Base-by-base conservation (phyloP, 2,329 filamentous ascomycete genomes). In the Fusarium avenaceum region DNA sequence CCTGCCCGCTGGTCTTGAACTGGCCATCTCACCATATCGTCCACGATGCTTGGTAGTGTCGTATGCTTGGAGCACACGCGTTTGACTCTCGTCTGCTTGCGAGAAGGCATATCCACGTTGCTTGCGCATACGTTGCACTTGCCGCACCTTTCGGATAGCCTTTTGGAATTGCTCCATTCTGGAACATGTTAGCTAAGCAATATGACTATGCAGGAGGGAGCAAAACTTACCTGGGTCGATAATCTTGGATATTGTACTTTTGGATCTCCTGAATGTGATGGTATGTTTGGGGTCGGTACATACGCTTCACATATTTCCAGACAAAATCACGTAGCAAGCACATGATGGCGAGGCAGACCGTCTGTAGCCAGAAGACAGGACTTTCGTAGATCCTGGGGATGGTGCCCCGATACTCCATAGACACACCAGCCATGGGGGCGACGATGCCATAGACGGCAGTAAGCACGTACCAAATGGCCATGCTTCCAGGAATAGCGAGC, bases 141-240 rank as follows among this genome's bases (percentile, higher is more conserved):
- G 96, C 51, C 96, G 89, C 53, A 99, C 96, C 82, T 99, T 99
- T 75, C 96, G 92, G 76, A 99, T 98, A 22, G 96, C 96, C 82
- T 99, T 99, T 82, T 99, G 96, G 85, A 99, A 99, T 81, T 99
- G 96, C 77, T 99, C 96, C 96, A 99, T 99, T 76, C 92, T 95
- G 67, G 3, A 22, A 7, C 13, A 20, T n/a, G 58, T 75, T 28
- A 76, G 49, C 51, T 11, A 13, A 2, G 6, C 28, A 3, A 7
- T 15, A 38, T 22, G 17, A 48, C 17, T 15, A 15, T 14, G 44
- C 14, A 11, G 9, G 17, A n/a, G n/a, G 17, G 8, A 19, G 19
- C 35, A 46, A 11, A 19, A 50, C 86, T 72, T 87, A 94, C 92
- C 96, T 90, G 65, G 96, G 96, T 76, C 96, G 87, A 81, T 99